Evolutionary conservation across 2,329 filamentous ascomycete genomes (phyloP), one percentile per base, ranked within the genome.

Genomic region (Hypomyces perniciosus): DNA sequence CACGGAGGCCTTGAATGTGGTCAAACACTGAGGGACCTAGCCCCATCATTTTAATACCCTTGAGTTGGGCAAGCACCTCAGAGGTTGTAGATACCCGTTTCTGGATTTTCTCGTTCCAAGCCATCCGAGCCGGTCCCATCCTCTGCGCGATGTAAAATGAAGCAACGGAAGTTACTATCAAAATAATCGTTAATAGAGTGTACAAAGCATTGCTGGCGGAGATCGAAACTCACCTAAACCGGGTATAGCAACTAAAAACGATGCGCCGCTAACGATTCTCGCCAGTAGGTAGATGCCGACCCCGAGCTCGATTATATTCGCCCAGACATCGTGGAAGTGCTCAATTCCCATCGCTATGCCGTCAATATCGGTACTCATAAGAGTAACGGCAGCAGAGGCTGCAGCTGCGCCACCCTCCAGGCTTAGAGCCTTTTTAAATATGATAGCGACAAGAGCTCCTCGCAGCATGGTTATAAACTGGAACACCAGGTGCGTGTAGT

Each of bases 171-270:
- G 62, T 71, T 0, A 65, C 71, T 2, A 63, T 66, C 0, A 51
- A 60, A 12, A 5, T 42, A 10, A 8, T 33, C 6, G 28, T 57
- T 63, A 8, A 44, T 50, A 2, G 40, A 60, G 56, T 47, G 12
- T 30, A 13, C 9, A 6, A 31, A 27, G n/a, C 8, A 10, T 33
- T 12, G 26, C 8, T 31, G 31, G 37, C 38, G 50, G 26, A 26
- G 37, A 20, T 27, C 7, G 31, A 45, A 30, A 51, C 45, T 44
- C 30, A 51, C 59, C 47, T n/a, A 84, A 88, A 53, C 85, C 83
- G 2, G 88, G 88, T 51, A 90, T 90, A 85, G 78, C 79, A 5
- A 54, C 42, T 7, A 57, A 46, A 20, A 53, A 50, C 8, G 45
- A 44, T 8, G 53, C 50, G 3, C 10, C 30, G 5, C 52, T 52